Evolutionary conservation across 805 yeast species (phyloP).

Genomic region (Candida andamanensis): DNA sequence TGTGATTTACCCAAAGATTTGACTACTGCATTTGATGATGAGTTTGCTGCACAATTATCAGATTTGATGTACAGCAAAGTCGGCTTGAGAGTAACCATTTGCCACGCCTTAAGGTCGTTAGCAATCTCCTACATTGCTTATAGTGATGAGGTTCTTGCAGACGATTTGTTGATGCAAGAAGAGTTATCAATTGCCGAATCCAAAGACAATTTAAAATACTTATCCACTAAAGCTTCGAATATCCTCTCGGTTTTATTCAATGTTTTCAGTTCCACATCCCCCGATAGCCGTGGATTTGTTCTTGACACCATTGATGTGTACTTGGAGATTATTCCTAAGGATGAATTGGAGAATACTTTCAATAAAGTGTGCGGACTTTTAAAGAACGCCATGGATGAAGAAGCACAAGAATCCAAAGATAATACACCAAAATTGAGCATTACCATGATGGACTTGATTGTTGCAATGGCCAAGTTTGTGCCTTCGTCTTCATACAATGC

Average conservation of each 20-base stretch:
- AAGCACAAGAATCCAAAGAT: slow-evolving; percentile 20
- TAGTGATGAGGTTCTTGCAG: slow-evolving; percentile 52
- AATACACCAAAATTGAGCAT: slow-evolving; percentile 53
- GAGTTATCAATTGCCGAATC: slow-evolving; percentile 57
- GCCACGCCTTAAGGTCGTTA: slow-evolving; percentile 71
- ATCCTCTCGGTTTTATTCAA: slow-evolving; percentile 84
- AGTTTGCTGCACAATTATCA: slow-evolving; percentile 74
- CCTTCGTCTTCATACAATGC: slow-evolving; percentile 69
- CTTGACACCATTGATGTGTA: slow-evolving; percentile 83
- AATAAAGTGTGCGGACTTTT: slow-evolving; percentile 79
- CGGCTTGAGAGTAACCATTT: slow-evolving; percentile 72
- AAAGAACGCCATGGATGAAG: slow-evolving; percentile 67
- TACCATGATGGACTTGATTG: slow-evolving; percentile 88
- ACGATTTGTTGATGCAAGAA: slow-evolving; percentile 54
- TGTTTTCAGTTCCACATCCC: slow-evolving; percentile 83
- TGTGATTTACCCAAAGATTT: slow-evolving; percentile 83
- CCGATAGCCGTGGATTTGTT: slow-evolving; percentile 78
- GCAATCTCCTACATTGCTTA: slow-evolving; percentile 73
- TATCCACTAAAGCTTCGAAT: slow-evolving; percentile 65
- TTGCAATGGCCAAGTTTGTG: slow-evolving; percentile 79
- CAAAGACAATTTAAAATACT: slow-evolving; percentile 51
- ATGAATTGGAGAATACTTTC: slow-evolving; percentile 70
- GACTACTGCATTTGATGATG: slow-evolving; percentile 56
- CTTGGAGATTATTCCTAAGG: slow-evolving; percentile 60
- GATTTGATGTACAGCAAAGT: slow-evolving; percentile 68